Evolutionary conservation across 805 yeast species (phyloP), one percentile per base, ranked within the genome.

Genomic region (Starmerella gropengiesseri): DNA sequence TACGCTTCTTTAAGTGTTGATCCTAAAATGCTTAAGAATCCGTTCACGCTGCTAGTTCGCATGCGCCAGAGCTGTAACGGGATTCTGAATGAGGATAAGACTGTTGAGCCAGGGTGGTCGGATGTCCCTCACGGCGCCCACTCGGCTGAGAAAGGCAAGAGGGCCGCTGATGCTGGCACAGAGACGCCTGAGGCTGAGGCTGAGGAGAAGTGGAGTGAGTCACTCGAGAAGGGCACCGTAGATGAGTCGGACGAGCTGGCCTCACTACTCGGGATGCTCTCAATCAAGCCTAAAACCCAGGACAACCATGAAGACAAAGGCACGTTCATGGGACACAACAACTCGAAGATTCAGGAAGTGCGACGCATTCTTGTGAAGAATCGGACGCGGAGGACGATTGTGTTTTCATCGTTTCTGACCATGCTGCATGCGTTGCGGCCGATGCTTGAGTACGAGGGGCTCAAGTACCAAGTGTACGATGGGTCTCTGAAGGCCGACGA

Each of bases 331-430:
- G 41, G 29, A 25, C 33, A 58, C 32, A 26, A 42, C 7, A 43
- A 40, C 44, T 51, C 41, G n/a, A 70, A 71, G 44, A 59, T 64
- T 7, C 46, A 48, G 25, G 55, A 55, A 22, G 43, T 70, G 5
- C 36, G 67, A 19, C 49, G 55, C 31, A 57, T 70, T 5, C 50
- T 71, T 36, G 41, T 47, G 20, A 43, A 52, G 18, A 65, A 65
- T 17, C 53, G 56, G 12, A 37, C 31, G 12, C 60, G 71, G 19
- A 67, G 69, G 46, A 68, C 73, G 3, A 69, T 70, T 37, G 54
- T 69, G 1, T 69, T 69, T 47, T 69, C 75, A 7, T 68, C 66
- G 40, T 69, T 68, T 44, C 61, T 65, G 26, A 47, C 59, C 7
- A 52, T 67, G 56, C 55, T 69, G 25, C 54, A 55, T 5, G 37